phyloP scores from a whole-genome alignment of 2,329 filamentous ascomycete species.

The Ophiostoma sp. region DNA sequence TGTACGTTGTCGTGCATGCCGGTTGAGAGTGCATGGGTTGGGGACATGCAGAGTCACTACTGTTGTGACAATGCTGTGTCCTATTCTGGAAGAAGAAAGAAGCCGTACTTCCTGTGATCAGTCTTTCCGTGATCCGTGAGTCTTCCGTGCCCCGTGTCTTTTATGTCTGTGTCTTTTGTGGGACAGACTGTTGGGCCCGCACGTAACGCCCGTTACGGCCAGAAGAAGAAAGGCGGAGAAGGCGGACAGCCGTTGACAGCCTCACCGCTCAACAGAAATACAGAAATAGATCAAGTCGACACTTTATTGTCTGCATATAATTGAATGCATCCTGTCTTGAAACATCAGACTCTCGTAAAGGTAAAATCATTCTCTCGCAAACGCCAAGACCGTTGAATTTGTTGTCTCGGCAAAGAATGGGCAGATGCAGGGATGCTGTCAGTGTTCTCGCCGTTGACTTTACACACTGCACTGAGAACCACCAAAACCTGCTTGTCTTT shows the following conservation, averaged over 20 bases:
- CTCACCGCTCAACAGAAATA: background rate
- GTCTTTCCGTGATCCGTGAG: background rate
- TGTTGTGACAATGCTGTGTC: background rate
- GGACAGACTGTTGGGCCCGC: background rate
- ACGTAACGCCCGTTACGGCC: background rate
- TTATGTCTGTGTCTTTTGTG: background rate
- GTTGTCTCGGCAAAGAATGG: slow-evolving; percentile 14
- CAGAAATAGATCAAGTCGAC: background rate
- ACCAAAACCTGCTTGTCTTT: background rate
- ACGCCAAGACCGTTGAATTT: slow-evolving; percentile 8
- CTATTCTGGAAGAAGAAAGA: background rate
- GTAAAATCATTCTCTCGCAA: background rate
- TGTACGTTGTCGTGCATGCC: background rate
- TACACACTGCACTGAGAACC: background rate
- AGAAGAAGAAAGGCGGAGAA: background rate
- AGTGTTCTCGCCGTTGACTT: background rate
- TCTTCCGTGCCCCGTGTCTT: background rate
- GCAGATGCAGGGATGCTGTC: background rate
- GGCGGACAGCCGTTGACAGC: background rate
- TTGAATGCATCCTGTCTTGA: background rate
- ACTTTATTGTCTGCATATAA: background rate
- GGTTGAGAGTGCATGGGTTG: background rate
- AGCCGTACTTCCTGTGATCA: background rate
- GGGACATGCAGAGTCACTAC: slow-evolving; percentile 1
- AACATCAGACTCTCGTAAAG: background rate